Conservation (phyloP, 768 basidiomycete species). For the Lentinula aciculospora region DNA sequence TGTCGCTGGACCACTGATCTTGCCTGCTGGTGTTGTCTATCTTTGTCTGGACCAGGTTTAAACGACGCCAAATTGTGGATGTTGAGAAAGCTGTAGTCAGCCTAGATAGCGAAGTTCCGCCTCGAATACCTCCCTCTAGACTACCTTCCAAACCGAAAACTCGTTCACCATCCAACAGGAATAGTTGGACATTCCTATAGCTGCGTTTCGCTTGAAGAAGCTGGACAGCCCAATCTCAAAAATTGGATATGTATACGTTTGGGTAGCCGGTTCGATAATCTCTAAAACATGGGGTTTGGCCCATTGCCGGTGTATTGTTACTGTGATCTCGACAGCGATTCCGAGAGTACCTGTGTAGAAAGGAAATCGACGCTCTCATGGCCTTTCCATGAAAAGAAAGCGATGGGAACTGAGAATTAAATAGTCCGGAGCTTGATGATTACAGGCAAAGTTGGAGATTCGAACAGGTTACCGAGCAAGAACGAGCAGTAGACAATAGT, state of each 20-base stretch:
- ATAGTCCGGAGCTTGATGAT: too few species aligned
- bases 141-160: not conserved
- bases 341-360: too few species aligned
- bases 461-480: too few species aligned
- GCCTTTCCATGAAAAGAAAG: too few species aligned
- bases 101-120: not conserved
- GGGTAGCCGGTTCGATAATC: not conserved
- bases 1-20: conserved; percentile 15
- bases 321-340: too few species aligned
- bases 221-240: conserved; percentile 20
- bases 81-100: conserved; percentile 16
- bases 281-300: not conserved
- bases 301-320: too few species aligned
- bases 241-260: not conserved
- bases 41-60: conserved; percentile 16
- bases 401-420: too few species aligned
- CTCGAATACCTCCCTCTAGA: not conserved
- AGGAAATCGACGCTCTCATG: too few species aligned
- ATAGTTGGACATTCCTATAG: not conserved
- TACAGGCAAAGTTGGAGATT: too few species aligned
- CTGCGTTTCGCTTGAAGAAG: conserved; percentile 9
- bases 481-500: too few species aligned
- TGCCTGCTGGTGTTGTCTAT: conserved; percentile 11
- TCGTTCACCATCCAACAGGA: not conserved
- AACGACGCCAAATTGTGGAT: conserved; percentile 15